Evolutionary conservation across 116 monocot genomes (phyloP).

Genomic region (Trichopus zeylanicus): DNA sequence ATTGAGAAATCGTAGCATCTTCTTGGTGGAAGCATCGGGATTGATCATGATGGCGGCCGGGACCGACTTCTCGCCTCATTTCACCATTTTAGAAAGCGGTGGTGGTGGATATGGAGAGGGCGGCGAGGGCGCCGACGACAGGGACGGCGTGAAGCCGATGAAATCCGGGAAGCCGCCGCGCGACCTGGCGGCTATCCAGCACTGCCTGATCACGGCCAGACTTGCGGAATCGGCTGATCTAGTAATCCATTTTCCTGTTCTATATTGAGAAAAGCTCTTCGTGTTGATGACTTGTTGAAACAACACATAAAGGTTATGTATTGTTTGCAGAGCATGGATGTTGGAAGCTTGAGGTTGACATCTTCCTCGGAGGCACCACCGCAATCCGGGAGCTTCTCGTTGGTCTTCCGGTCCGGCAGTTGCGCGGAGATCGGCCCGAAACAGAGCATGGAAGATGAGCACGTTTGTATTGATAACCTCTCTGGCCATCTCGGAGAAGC

Average conservation of each 20-base stretch:
- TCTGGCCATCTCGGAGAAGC: conserved; percentile 43
- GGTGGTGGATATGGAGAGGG: conserved; percentile 3
- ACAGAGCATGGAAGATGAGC: conserved; percentile 88
- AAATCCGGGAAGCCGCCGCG: conserved; percentile 36
- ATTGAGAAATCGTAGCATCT: background rate
- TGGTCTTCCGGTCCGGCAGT: conserved; percentile 79
- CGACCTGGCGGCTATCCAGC: conserved; percentile 27
- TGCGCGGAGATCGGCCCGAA: conserved; percentile 79
- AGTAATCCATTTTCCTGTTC: background rate
- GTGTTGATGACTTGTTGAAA: background rate
- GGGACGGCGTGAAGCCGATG: conserved; percentile 9
- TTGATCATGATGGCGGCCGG: conserved; percentile 9
- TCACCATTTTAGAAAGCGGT: conserved; percentile 22
- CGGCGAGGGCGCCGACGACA: conserved; percentile 12
- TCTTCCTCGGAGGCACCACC: conserved; percentile 29
- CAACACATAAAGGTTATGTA: too few species aligned
- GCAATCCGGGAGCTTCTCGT: conserved; percentile 35
- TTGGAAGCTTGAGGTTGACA: conserved; percentile 24
- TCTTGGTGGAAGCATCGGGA: background rate
- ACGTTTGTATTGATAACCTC: conserved; percentile 74
- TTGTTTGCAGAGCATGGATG: conserved; percentile 26
- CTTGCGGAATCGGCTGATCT: conserved; percentile 8
- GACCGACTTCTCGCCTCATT: conserved; percentile 13
- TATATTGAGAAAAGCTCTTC: background rate
- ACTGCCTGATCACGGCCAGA: conserved; percentile 23